phyloP scores from a whole-genome alignment of 2,329 filamentous ascomycete genomes.

The Paraphaeosphaeria minitans region DNA sequence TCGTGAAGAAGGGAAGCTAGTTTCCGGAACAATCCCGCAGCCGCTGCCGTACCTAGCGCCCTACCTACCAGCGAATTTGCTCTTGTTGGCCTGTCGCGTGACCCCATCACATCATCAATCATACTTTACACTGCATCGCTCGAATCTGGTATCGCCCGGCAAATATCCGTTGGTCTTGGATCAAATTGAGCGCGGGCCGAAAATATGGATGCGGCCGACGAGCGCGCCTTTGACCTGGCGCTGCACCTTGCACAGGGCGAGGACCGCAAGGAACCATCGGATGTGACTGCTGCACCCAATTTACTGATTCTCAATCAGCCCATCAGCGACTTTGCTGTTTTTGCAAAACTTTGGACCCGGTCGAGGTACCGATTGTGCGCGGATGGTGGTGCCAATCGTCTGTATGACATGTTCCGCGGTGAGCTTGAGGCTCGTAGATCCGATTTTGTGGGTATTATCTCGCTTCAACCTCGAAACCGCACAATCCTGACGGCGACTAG shows the following conservation, averaged over 20 bases:
- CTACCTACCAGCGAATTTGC: conserved; percentile 3
- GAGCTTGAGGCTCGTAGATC: conserved; percentile 25
- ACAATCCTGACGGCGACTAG: conserved; percentile 27
- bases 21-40: neutral
- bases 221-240: conserved; percentile 27
- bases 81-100: conserved; percentile 1
- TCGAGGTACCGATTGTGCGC: conserved; percentile 76
- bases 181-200: neutral
- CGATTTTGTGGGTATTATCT: conserved; percentile 37
- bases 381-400: conserved; percentile 86
- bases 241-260: conserved; percentile 32
- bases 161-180: neutral
- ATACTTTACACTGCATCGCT: conserved; percentile 5
- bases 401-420: conserved; percentile 59
- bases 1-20: neutral
- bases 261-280: conserved; percentile 22
- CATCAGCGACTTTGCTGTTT: conserved; percentile 55
- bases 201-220: conserved; percentile 22
- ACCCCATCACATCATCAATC: conserved; percentile 2
- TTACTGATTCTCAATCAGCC: conserved; percentile 55
- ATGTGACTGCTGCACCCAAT: conserved; percentile 29
- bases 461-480: conserved; percentile 12
- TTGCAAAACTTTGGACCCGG: conserved; percentile 54
- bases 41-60: conserved; percentile 3
- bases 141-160: neutral